phyloP scores from a whole-genome alignment of 805 yeast species.

The Schizosaccharomyces cryophilus region DNA sequence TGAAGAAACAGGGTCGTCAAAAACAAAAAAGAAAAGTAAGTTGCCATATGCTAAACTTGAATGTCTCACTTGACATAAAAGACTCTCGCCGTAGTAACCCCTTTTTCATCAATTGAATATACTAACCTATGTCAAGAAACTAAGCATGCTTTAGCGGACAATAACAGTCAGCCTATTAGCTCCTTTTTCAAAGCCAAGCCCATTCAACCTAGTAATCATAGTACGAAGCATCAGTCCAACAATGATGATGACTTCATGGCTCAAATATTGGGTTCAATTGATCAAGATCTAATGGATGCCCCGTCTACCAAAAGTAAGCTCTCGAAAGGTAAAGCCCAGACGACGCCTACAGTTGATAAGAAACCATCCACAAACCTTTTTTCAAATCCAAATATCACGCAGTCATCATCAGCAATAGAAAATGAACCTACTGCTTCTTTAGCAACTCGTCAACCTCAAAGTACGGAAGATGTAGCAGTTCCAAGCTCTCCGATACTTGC shows the following conservation, averaged over 20 bases:
- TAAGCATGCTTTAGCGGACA: not conserved
- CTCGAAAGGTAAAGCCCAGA: not conserved
- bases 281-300: slow-evolving; percentile 15
- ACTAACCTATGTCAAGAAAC: not conserved
- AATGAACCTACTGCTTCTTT: not conserved
- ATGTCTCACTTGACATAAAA: slow-evolving; percentile 15
- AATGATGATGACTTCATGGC: slow-evolving; percentile 33
- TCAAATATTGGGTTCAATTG: slow-evolving; percentile 33
- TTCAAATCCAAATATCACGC: too few species aligned
- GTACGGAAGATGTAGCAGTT: not conserved
- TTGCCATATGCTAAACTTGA: slow-evolving; percentile 11
- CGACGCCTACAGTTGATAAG: not conserved
- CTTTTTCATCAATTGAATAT: not conserved
- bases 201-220: not conserved
- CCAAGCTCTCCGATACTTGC: not conserved
- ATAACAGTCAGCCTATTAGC: not conserved
- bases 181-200: slow-evolving; percentile 15
- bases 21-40: slow-evolving; percentile 14
- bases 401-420: too few species aligned
- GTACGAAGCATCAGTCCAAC: not conserved
- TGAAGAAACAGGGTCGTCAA: slow-evolving; percentile 13
- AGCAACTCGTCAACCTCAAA: not conserved
- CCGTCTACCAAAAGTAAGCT: not conserved
- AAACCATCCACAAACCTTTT: too few species aligned
- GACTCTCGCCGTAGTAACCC: too few species aligned